These are phyloP conservation scores for Sclerospora graminicola DNA, from an alignment of 352 stramenopile genomes.

Conservation along the genomic window DNA sequence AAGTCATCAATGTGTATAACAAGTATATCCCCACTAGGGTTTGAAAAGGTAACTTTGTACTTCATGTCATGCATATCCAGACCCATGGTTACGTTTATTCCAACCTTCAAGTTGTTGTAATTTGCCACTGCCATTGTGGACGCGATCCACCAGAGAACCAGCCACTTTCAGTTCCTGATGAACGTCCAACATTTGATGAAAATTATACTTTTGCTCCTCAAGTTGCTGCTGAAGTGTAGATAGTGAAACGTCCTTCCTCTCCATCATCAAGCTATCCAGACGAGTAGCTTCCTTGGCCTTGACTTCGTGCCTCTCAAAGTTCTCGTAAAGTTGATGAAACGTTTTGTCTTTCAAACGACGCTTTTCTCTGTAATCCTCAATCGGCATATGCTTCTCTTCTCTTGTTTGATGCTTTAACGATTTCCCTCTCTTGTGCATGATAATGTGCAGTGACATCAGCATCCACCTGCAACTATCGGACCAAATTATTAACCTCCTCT, in stretches of 20 bases:
- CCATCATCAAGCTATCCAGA: slow-evolving; percentile 9
- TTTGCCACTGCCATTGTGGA: no score
- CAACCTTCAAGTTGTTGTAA: no score
- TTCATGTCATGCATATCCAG: no score
- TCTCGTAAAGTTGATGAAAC: slow-evolving; percentile 9
- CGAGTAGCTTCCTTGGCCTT: slow-evolving; percentile 12
- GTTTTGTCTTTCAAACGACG: slow-evolving; percentile 13
- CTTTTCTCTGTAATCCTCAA: slow-evolving; percentile 13
- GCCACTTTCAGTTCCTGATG: slow-evolving; percentile 19
- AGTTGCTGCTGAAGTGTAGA: slow-evolving; percentile 36
- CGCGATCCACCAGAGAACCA: no score
- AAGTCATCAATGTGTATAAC: no score
- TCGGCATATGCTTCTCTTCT: slow-evolving; percentile 8
- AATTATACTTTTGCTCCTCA: slow-evolving; percentile 26
- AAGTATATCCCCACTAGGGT: no score
- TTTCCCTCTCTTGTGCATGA: slow-evolving; percentile 12
- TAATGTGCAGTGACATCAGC: slow-evolving; percentile 4
- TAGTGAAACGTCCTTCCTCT: slow-evolving; percentile 18
- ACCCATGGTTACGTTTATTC: no score
- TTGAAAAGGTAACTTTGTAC: no score
- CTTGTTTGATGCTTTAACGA: slow-evolving; percentile 6
- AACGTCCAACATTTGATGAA: slow-evolving; percentile 5
- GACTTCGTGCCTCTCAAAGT: slow-evolving; percentile 9
- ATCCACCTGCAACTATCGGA: slow-evolving; percentile 12
- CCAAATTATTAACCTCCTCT: slow-evolving; percentile 5